Conservation (phyloP, 495 filamentous ascomycete genomes). For the Penicillium parvum region DNA sequence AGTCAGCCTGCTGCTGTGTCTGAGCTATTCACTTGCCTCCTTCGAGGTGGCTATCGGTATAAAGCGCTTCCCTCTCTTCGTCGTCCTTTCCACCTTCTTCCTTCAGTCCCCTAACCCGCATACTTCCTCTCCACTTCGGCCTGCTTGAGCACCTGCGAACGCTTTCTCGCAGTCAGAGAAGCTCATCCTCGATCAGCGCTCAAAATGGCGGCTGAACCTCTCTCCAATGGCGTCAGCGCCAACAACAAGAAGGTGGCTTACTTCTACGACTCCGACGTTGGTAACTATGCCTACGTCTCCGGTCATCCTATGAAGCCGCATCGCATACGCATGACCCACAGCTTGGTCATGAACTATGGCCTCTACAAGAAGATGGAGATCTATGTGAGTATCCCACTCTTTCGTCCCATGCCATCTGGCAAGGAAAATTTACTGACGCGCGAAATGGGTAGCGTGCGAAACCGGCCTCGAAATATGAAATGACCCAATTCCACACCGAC, state of each 20-base stretch:
- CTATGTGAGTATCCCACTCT: slow-evolving; percentile 63
- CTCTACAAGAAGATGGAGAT: slow-evolving; percentile 99
- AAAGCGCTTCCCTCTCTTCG: neutral
- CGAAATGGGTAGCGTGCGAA: slow-evolving; percentile 74
- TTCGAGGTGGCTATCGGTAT: slow-evolving; percentile 8
- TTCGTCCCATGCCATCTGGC: too few species aligned
- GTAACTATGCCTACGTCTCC: slow-evolving; percentile 95
- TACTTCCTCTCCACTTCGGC: slow-evolving; percentile 12
- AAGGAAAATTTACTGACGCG: slow-evolving; percentile 18
- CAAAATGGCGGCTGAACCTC: slow-evolving; percentile 45
- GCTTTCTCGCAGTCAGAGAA: neutral
- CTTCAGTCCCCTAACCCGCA: slow-evolving; percentile 12
- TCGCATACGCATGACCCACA: slow-evolving; percentile 94
- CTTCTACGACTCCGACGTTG: slow-evolving; percentile 97
- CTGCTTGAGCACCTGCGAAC: slow-evolving; percentile 5
- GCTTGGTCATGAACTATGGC: slow-evolving; percentile 97
- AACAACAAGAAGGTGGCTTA: slow-evolving; percentile 80
- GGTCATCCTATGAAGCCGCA: slow-evolving; percentile 99
- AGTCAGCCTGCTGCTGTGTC: slow-evolving; percentile 7
- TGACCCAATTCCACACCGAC: slow-evolving; percentile 99
- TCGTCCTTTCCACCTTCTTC: slow-evolving; percentile 1
- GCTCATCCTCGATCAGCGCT: neutral
- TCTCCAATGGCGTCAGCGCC: slow-evolving; percentile 42
- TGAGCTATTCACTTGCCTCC: slow-evolving; percentile 4
- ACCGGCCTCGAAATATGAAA: slow-evolving; percentile 90